A percentile compares a stretch with the other conserved stretches of the same genome.
Conservation (phyloP, 2,329 filamentous ascomycete species). For the Cladophialophora exuberans region DNA sequence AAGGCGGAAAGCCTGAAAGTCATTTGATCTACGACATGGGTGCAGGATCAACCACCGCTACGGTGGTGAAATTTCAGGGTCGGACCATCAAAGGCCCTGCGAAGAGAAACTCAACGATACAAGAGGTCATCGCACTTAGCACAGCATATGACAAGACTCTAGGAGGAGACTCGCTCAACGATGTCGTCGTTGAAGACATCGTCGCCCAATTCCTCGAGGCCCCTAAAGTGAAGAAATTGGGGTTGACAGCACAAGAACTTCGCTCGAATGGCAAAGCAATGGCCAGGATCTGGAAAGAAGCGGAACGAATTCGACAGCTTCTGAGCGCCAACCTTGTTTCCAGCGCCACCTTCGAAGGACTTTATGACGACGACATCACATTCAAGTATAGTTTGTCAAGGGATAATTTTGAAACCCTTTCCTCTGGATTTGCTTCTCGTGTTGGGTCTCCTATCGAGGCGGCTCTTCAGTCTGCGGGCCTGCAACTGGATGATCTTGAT, state of each 20-base stretch:
- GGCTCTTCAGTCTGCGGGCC: constrained; percentile 72
- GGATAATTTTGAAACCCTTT: constrained; percentile 77
- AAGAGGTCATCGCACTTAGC: constrained; percentile 89
- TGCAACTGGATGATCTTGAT: constrained; percentile 76
- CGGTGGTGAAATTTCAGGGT: constrained; percentile 86
- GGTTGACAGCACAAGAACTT: constrained; percentile 64
- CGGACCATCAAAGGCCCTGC: constrained; percentile 87
- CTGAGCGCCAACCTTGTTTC: constrained; percentile 91
- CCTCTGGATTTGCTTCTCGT: constrained; percentile 67
- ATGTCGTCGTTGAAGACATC: constrained; percentile 87
- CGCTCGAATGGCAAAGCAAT: constrained; percentile 79
- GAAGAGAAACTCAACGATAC: constrained; percentile 93
- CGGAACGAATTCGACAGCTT: constrained; percentile 82
- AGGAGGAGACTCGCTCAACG: constrained; percentile 87
- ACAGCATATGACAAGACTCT: constrained; percentile 86
- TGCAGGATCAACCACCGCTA: constrained; percentile 89
- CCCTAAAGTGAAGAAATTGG: constrained; percentile 54
- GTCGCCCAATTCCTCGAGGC: constrained; percentile 75
- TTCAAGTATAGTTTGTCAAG: constrained; percentile 89
- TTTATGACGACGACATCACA: constrained; percentile 84
- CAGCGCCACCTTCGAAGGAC: constrained; percentile 77
- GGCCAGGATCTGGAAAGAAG: constrained; percentile 90
- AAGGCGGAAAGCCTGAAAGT: constrained; percentile 84
- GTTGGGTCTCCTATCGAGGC: constrained; percentile 71
- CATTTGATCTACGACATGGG: constrained; percentile 98